Base-by-base conservation (phyloP, 1,284 basidiomycete species). In the Golubevia pallescens region DNA sequence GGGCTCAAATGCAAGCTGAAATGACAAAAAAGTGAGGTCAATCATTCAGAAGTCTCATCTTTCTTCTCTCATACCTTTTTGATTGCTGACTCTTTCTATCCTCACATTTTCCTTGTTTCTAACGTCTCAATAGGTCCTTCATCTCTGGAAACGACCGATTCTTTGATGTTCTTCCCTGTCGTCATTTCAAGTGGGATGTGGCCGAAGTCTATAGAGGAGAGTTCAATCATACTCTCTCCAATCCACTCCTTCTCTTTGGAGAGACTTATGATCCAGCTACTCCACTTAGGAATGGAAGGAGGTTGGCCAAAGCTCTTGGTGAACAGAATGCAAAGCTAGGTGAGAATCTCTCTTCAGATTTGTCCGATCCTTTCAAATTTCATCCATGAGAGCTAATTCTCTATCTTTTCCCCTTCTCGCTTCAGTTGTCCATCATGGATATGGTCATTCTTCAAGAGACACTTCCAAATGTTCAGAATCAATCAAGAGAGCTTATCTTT, bases 181-280 rank as follows among this genome's bases (percentile, higher is more conserved):
- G 72, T 8, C 69, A 74, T 24, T 74, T 65, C 64, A 42, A 51
- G 13, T 65, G 62, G 7, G 19, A 66, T 1, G 67, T 70, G 28
- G 68, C 62, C 1, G 61, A 74, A 53, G 72, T 74, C 0, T 74
- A 71, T n/a, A 63, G 70, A 1, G 72, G 72, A 1, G 59, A 57
- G 1, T 57, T 74, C 7, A 53, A 69, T 48, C 60, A 67, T 16
- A 57, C 53, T 2, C 65, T 74, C 21, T 58, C 59, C 19, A 55
- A 63, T 34, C 72, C 69, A 0, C 60, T 69, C 0, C 57, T 74
- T 28, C 67, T 74, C 10, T 62, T 74, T 32, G 69, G 69, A 0
- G 67, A 71, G 61, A 60, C 58, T 3, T 74, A 71, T 58, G 72
- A 74, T 42, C 72, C 70, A 0, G 72, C 72, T 0, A 74, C 72